Percentiles rank a stretch among this genome's conserved stretches.
phyloP scores from a whole-genome alignment of 148 eudicot genomes.

The Arbutus unedo region DNA sequence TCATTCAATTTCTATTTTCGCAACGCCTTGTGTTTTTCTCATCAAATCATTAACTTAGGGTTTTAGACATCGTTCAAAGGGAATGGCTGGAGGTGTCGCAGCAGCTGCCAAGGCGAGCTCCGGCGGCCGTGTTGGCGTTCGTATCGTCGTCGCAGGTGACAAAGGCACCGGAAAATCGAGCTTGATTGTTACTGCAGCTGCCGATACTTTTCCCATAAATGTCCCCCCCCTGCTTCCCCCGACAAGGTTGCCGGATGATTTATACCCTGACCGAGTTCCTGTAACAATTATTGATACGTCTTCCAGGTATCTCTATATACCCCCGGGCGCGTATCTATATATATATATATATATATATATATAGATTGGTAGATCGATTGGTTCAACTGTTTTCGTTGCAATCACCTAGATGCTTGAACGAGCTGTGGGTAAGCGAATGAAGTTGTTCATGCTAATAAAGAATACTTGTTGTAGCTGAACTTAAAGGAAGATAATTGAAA shows the following conservation, averaged over 20 bases:
- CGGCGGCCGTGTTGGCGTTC: slow-evolving; percentile 29
- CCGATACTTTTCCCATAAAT: slow-evolving; percentile 61
- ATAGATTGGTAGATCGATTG: no score
- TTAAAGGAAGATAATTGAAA: not conserved
- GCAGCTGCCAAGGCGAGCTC: slow-evolving; percentile 22
- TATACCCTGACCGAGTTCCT: slow-evolving; percentile 80
- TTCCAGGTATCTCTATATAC: slow-evolving; percentile 44
- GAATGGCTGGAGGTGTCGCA: slow-evolving; percentile 43
- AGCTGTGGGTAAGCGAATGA: not conserved
- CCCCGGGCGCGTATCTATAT: no score
- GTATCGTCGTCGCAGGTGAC: slow-evolving; percentile 91
- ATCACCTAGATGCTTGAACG: not conserved
- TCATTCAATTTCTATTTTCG: not conserved
- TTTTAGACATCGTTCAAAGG: not conserved
- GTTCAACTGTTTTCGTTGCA: not conserved
- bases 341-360: no score
- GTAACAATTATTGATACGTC: slow-evolving; percentile 80
- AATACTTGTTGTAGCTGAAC: not conserved
- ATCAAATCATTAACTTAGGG: not conserved
- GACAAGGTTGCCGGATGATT: slow-evolving; percentile 70
- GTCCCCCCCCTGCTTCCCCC: slow-evolving; percentile 75
- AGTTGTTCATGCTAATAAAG: not conserved
- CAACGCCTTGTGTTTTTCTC: not conserved
- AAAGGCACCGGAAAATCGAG: slow-evolving; percentile 80
- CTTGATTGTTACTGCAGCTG: slow-evolving; percentile 73